phyloP scores from a whole-genome alignment of 257 asterid species.

The Ilex asprella region DNA sequence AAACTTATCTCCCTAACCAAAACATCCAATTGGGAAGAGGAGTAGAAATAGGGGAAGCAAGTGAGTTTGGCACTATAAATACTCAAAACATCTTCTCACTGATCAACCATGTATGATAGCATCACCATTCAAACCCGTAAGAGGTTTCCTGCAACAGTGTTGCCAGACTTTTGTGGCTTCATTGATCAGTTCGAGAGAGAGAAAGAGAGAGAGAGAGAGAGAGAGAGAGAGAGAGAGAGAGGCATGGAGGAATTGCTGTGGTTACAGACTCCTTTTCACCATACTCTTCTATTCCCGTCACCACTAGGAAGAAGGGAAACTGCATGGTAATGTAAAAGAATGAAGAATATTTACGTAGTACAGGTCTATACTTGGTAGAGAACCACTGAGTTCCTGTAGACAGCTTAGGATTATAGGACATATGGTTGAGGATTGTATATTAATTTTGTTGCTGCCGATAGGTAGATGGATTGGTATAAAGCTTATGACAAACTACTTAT shows the following conservation, averaged over 20 bases:
- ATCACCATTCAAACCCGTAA: constrained; percentile 68
- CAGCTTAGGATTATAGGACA: constrained; percentile 3
- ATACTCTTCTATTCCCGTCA: constrained; percentile 10
- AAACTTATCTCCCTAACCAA: constrained; percentile 50
- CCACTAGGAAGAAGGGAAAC: not conserved
- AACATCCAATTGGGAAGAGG: constrained; percentile 48
- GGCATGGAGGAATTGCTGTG: constrained; percentile 11
- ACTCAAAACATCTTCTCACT: constrained; percentile 21
- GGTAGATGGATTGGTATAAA: constrained; percentile 7
- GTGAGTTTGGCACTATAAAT: constrained; percentile 28
- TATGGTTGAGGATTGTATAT: constrained; percentile 10
- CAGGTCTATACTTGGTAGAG: constrained; percentile 6
- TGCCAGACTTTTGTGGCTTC: constrained; percentile 75
- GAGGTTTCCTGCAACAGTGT: constrained; percentile 66
- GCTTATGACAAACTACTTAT: not conserved
- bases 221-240: no score
- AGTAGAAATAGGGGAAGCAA: constrained; percentile 45
- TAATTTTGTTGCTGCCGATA: constrained; percentile 10
- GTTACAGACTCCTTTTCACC: constrained; percentile 23
- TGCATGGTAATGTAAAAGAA: constrained; percentile 1
- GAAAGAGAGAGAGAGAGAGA: no score
- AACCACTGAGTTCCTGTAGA: not conserved
- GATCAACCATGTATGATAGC: constrained; percentile 51
- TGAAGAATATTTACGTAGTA: not conserved
- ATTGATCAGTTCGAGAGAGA: no score